These are phyloP conservation scores for Leccinum cinnamomeum DNA, from an alignment of 1,284 basidiomycete genomes.

Conservation along the genomic window DNA sequence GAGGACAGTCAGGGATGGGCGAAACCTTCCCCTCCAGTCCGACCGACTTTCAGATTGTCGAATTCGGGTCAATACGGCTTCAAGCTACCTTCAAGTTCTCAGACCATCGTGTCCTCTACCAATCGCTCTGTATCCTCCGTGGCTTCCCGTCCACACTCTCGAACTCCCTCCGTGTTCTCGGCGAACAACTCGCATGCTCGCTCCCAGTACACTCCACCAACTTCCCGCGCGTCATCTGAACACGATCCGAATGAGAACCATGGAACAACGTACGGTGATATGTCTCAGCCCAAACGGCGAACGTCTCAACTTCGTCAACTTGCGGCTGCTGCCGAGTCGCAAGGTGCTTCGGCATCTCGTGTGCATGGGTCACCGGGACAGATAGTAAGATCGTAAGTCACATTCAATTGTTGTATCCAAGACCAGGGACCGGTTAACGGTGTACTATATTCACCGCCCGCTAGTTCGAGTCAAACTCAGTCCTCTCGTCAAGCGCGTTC, in stretches of 20 bases:
- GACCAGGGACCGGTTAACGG: too few species aligned
- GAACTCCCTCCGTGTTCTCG: not conserved
- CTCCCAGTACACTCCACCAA: not conserved
- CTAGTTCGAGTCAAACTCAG: not conserved
- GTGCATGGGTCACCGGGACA: not conserved
- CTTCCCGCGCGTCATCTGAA: not conserved
- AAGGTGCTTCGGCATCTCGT: not conserved
- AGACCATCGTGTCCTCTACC: not conserved
- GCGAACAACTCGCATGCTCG: not conserved
- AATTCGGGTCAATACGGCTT: not conserved
- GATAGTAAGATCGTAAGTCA: not conserved
- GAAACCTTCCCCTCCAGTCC: not conserved
- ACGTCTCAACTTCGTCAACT: not conserved
- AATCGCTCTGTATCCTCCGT: not conserved
- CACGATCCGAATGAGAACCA: not conserved
- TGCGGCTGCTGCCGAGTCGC: not conserved
- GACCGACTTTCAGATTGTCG: not conserved
- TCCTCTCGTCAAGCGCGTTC: not conserved
- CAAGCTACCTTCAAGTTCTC: not conserved
- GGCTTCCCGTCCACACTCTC: not conserved
- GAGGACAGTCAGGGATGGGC: not conserved
- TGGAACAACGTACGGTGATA: not conserved
- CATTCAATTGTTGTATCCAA: not conserved
- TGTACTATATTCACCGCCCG: not conserved
- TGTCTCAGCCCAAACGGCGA: not conserved